phyloP scores from a whole-genome alignment of 2,329 filamentous ascomycete species.

The Cladosporium halotolerans region DNA sequence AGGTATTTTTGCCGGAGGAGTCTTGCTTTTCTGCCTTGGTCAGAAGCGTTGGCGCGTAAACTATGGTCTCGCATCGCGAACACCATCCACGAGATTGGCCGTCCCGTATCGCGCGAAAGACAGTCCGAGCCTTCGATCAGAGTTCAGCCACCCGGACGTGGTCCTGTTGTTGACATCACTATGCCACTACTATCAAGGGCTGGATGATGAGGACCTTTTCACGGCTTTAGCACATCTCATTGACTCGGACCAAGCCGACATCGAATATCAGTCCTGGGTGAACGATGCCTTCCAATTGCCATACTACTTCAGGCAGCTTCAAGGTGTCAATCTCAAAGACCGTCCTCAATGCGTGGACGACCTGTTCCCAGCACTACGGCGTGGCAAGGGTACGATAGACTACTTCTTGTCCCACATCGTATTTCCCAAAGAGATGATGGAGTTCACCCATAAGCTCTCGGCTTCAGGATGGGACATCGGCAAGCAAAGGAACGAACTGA shows the following conservation, averaged over 20 bases:
- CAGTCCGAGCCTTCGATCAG: slow-evolving; percentile 53
- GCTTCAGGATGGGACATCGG: slow-evolving; percentile 65
- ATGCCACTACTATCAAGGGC: slow-evolving; percentile 59
- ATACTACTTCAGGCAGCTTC: slow-evolving; percentile 15
- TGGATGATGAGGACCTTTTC: slow-evolving; percentile 44
- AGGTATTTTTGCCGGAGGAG: slow-evolving; percentile 55
- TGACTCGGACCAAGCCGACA: slow-evolving; percentile 19
- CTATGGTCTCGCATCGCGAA: slow-evolving; percentile 45
- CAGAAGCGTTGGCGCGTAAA: slow-evolving; percentile 63
- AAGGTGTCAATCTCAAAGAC: slow-evolving; percentile 25
- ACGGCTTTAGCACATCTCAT: slow-evolving; percentile 19
- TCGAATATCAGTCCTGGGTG: slow-evolving; percentile 23
- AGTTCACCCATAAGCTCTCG: slow-evolving; percentile 58
- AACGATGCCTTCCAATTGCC: slow-evolving; percentile 16
- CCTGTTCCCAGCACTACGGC: slow-evolving; percentile 42
- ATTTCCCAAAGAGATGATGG: slow-evolving; percentile 59
- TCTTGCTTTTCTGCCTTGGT: slow-evolving; percentile 54
- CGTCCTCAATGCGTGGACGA: slow-evolving; percentile 14
- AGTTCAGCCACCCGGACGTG: slow-evolving; percentile 64
- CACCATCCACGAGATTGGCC: slow-evolving; percentile 47
- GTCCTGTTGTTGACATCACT: slow-evolving; percentile 60
- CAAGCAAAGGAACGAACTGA: slow-evolving; percentile 44
- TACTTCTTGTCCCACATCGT: slow-evolving; percentile 63
- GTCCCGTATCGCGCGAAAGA: slow-evolving; percentile 65
- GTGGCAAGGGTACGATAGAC: slow-evolving; percentile 50